A percentile compares a stretch with the other conserved stretches of the same genome.
phyloP scores from a whole-genome alignment of 1,139 yeast species.

The Debaryomycetaceae sp. region DNA sequence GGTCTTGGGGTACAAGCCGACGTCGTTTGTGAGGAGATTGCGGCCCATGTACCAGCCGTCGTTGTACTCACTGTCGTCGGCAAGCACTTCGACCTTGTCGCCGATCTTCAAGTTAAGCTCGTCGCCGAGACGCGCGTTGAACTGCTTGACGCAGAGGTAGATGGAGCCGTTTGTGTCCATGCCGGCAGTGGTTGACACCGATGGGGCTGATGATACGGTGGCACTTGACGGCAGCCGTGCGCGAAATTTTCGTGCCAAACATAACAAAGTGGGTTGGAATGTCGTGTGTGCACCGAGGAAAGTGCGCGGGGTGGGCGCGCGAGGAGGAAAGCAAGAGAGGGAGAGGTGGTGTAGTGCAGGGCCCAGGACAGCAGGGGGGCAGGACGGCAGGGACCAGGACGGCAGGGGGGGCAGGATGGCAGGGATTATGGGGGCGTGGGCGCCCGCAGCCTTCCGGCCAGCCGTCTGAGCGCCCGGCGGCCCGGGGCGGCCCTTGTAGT shows the following conservation, averaged over 20 bases:
- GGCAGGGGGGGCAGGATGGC: not conserved
- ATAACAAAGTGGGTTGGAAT: not conserved
- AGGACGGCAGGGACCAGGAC: not conserved
- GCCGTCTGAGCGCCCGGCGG: too few relatives aligned
- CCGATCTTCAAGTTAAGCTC: constrained; percentile 79
- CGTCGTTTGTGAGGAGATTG: constrained; percentile 62
- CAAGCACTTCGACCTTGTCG: constrained; percentile 81
- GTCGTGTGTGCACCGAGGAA: not conserved
- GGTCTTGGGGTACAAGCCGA: constrained; percentile 86
- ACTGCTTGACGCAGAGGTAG: constrained; percentile 72
- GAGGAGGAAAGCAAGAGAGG: not conserved
- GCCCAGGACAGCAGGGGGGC: not conserved
- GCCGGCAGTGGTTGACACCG: not conserved
- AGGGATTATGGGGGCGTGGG: not conserved
- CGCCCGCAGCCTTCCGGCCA: not conserved
- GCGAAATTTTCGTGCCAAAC: not conserved
- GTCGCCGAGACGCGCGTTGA: constrained; percentile 82
- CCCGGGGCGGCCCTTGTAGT: too few relatives aligned
- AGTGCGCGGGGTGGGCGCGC: not conserved
- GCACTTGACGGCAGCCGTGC: too few relatives aligned
- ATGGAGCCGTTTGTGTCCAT: constrained; percentile 15
- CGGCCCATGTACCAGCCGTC: constrained; percentile 98
- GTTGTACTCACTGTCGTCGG: constrained; percentile 88
- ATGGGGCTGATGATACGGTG: not conserved
- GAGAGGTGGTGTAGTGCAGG: not conserved